phyloP scores from a whole-genome alignment of 441 rosid genomes.

The Euphorbia schlechtendalii region DNA sequence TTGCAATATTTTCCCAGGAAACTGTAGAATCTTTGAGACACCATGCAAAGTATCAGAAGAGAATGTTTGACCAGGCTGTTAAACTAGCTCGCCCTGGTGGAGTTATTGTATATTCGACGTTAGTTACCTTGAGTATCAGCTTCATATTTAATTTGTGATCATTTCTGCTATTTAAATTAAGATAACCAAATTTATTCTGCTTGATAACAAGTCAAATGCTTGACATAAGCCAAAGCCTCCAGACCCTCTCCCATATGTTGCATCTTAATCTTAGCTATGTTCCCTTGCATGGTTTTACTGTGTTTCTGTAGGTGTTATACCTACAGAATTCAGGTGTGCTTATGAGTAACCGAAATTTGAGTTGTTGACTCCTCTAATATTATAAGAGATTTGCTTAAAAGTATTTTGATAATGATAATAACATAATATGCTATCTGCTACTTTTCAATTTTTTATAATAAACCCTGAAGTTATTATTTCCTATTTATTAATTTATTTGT shows the following conservation, averaged over 20 bases:
- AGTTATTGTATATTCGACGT: constrained; percentile 92
- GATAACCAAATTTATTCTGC: neutral
- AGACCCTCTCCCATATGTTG: too few relatives aligned
- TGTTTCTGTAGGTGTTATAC: too few relatives aligned
- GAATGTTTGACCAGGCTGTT: constrained; percentile 96
- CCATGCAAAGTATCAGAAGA: constrained; percentile 77
- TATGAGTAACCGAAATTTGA: too few relatives aligned
- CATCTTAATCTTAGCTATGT: too few relatives aligned
- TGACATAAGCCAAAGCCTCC: too few relatives aligned
- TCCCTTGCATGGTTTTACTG: too few relatives aligned
- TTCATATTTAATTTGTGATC: constrained; percentile 5
- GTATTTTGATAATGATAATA: neutral
- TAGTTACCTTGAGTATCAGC: constrained; percentile 24
- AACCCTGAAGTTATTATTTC: neutral
- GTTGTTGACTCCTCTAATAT: too few relatives aligned
- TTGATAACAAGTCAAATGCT: neutral
- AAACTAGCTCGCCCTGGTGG: constrained; percentile 94
- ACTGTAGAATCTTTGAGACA: constrained; percentile 74
- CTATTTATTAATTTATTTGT: neutral
- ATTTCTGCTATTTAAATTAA: neutral
- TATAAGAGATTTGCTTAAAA: too few relatives aligned
- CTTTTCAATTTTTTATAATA: too few relatives aligned
- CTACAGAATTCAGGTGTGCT: too few relatives aligned
- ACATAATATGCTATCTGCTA: too few relatives aligned
- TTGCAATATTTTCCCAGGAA: constrained; percentile 45